Evolutionary conservation across 306 rosid genomes (phyloP), one percentile per base, ranked within the genome.

Genomic region (Glycine soja): DNA sequence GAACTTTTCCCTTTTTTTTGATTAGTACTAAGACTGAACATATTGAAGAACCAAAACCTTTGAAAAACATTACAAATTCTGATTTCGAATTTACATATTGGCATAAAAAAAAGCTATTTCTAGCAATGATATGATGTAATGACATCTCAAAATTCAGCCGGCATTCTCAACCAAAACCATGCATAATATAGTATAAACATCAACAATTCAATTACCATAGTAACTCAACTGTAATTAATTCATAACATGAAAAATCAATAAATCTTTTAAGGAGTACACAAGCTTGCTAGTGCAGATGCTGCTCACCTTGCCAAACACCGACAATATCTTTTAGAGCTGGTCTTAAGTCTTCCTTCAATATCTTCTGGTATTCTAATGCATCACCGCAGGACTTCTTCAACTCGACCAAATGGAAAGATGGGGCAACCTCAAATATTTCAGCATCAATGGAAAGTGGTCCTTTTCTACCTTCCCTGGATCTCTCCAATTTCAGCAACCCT

Each of bases 361-460:
- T 78, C 88, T 84, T 84, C 59, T 74, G 86, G 86, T 78, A 87
- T 63, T 87, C 88, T 16, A 70, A 19, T 24, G 82, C 7, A 81
- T 84, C 84, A 8, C 88, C 90, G 43, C 70, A 16, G 0, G 82
- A 78, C 12, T 78, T 77, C 83, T 84, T 87, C 51, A 87, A 78
- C 84, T 87, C 90, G 48, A 87, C 79, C 82, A 87, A 78, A 78
- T 87, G 76, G 65, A 87, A 84, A 69, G 84, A 70, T 18, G 86
- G 78, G 7, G 88, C 47, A 10, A 84, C 79, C 82, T 87, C 86
- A 24, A 87, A 87, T 19, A 87, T 78, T 58, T 81, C 86, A 48
- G 59, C 84, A 48, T 82, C 83, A 78, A 87, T 84, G 8, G 74
- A 75, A 42, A 87, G 71, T 2, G 70, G 30, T 67, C 30, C 74